Conservation (phyloP, 192 early-diverging fungal genomes). For the Dissophora ornata region DNA sequence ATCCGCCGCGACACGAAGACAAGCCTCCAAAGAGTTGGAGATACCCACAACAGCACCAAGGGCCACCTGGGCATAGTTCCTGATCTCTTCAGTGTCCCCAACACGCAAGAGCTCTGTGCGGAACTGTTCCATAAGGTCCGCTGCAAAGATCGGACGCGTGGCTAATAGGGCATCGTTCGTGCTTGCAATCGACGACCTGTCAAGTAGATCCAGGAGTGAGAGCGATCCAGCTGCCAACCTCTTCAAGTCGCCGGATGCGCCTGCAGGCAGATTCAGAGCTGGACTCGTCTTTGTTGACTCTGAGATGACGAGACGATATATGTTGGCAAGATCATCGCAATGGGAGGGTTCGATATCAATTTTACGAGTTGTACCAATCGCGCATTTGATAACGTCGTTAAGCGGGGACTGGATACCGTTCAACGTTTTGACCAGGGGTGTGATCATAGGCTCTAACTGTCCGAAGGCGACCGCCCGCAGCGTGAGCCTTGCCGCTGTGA, state of each 20-base stretch:
- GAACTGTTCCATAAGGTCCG: slow-evolving; percentile 24
- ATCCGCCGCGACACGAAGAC: slow-evolving; percentile 26
- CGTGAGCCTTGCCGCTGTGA: background rate
- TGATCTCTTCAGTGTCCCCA: background rate
- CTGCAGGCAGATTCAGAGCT: slow-evolving; percentile 15
- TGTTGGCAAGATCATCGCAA: slow-evolving; percentile 19
- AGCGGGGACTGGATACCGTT: background rate
- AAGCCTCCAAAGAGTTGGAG: slow-evolving; percentile 41
- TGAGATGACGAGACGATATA: slow-evolving; percentile 19
- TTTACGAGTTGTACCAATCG: no score
- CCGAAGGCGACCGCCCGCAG: background rate
- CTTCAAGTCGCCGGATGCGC: slow-evolving; percentile 14
- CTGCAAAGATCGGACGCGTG: slow-evolving; percentile 26
- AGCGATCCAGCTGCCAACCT: slow-evolving; percentile 9
- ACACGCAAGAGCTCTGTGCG: slow-evolving; percentile 18
- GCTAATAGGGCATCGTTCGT: slow-evolving; percentile 23
- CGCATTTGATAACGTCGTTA: background rate
- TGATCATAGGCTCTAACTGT: background rate
- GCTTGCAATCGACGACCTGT: slow-evolving; percentile 21
- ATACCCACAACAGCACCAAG: slow-evolving; percentile 5
- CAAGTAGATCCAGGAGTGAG: slow-evolving; percentile 19
- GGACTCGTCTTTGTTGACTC: slow-evolving; percentile 9
- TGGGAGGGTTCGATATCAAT: background rate
- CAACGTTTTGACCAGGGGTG: background rate
- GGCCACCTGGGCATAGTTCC: slow-evolving; percentile 9